phyloP scores from a whole-genome alignment of 2,329 filamentous ascomycete species.

The Botrytis sinoallii region DNA sequence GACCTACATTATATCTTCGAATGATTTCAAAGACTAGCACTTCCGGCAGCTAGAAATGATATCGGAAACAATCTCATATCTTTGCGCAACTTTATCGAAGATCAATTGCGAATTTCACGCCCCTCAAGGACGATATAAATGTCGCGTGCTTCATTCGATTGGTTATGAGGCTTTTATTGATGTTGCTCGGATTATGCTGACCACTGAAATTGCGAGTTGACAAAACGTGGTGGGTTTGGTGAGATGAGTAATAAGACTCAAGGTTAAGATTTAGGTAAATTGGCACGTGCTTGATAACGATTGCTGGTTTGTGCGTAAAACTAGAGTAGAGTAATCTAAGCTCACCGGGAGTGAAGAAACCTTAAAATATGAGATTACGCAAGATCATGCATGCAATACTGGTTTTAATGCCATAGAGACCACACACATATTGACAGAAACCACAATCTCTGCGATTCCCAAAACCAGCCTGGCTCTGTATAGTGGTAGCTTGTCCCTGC shows the following conservation, averaged over 20 bases:
- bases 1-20: neutral
- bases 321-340: neutral
- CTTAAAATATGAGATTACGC: no score
- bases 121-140: slow-evolving; percentile 5
- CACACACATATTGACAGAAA: no score
- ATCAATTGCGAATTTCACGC: neutral
- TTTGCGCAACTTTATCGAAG: slow-evolving; percentile 6
- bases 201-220: slow-evolving; percentile 13
- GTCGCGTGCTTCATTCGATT: slow-evolving; percentile 22
- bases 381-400: no score
- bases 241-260: neutral
- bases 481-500: no score
- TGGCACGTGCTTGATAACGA: neutral
- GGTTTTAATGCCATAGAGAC: no score
- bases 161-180: slow-evolving; percentile 12
- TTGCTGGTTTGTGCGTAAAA: neutral
- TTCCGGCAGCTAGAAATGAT: neutral
- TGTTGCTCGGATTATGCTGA: neutral
- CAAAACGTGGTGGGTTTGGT: neutral
- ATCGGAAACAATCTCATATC: neutral
- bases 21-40: neutral
- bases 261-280: neutral
- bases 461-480: no score
- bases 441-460: no score
- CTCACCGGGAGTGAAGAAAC: neutral